These are phyloP conservation scores for Dittrichia graveolens DNA, from an alignment of 129 eudicot genomes.

Conservation along the genomic window DNA sequence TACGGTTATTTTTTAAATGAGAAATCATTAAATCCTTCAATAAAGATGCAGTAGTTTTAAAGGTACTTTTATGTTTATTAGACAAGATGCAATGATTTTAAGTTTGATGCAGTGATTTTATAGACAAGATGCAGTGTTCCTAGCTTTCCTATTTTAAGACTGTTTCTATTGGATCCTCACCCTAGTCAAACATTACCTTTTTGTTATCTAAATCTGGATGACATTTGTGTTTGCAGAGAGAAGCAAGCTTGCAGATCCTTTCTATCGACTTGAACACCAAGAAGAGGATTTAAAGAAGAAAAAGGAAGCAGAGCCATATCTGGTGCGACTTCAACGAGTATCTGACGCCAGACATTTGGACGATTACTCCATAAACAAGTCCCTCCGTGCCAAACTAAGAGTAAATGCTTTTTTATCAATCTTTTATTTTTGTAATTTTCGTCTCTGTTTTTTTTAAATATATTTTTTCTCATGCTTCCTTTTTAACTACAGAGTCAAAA, in stretches of 20 bases:
- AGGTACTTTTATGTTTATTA: too few species aligned
- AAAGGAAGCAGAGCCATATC: constrained; percentile 81
- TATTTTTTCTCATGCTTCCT: not conserved
- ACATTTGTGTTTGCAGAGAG: constrained; percentile 44
- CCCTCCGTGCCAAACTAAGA: constrained; percentile 77
- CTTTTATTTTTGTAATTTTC: not conserved
- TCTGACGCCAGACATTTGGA: constrained; percentile 82
- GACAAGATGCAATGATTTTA: too few species aligned
- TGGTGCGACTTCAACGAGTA: constrained; percentile 76
- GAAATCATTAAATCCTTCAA: too few species aligned
- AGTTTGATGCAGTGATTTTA: too few species aligned
- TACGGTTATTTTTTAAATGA: too few species aligned
- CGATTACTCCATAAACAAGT: constrained; percentile 70
- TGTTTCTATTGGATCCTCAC: too few species aligned
- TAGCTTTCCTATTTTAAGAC: too few species aligned
- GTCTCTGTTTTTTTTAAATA: not conserved
- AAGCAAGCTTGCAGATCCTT: constrained; percentile 79
- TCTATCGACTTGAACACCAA: constrained; percentile 89
- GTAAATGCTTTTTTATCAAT: constrained; percentile 25
- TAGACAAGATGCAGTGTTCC: too few species aligned
- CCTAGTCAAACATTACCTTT: not conserved
- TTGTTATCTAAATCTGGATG: not conserved
- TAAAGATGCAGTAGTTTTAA: too few species aligned
- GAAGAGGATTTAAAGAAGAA: constrained; percentile 83
- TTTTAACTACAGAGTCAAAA: constrained; percentile 52